Base-by-base conservation (phyloP, 2,329 filamentous ascomycete genomes). In the Beauveria medogensis region DNA sequence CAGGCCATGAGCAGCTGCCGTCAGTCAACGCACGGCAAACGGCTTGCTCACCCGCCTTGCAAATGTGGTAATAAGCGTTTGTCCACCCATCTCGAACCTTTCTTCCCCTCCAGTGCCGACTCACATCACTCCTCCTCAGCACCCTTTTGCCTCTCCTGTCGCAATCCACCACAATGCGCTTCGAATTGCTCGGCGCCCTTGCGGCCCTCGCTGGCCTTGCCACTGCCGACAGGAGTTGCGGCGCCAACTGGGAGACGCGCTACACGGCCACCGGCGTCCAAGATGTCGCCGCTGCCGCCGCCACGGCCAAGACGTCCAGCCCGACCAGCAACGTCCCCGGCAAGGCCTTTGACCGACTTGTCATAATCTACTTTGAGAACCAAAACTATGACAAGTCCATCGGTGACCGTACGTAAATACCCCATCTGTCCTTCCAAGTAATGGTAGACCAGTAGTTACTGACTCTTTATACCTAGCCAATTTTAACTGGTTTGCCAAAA, bases 291-390 rank as follows among this genome's bases (percentile, higher is more conserved):
- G 78, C 79, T 20, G 83, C 83, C 28, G 79, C 78, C 56, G 85
- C 85, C 8, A 87, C 82, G 1, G 85, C 84, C 12, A 77, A 79
- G 69, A 85, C 85, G 1, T 73, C 75, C 63, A 84, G 82, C 63
- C 84, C 86, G 2, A 84, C 80, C 37, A 86, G 80, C 70, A 70
- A 84, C 67, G 84, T 92, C 56, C 80, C 84, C 69, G 90, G 90
- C 64, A 84, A 87, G 69, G 84, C 80, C 0, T 92, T 92, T 69
- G 82, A 91, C 69, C 84, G 89, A 18, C 82, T 90, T 63, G 84
- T 85, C 60, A 82, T 85, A 61, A 85, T 92, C 72, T 92, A 87
- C 86, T 80, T 91, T 53, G 90, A 92, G 76, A 92, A 92, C 71
- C 89, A 86, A 54, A 80, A 86, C 72, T 92, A 82, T 65, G 80